phyloP scores from a whole-genome alignment of 1,284 basidiomycete genomes.

The Sporisorium scitamineum region DNA sequence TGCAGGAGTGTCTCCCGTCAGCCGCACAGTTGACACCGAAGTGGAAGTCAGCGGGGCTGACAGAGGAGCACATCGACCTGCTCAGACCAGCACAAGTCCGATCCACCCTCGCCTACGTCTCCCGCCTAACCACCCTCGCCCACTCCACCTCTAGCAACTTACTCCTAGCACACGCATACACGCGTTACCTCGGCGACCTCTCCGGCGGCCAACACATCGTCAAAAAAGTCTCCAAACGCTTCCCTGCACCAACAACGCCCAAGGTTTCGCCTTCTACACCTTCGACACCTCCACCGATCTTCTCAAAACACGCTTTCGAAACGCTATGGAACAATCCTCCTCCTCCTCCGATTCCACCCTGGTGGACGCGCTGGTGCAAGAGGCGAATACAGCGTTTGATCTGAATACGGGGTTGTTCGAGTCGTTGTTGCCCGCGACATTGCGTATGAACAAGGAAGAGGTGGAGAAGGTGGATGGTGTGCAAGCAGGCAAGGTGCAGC shows the following conservation, averaged over 20 bases:
- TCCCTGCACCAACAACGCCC: conserved; percentile 17
- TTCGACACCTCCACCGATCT: conserved; percentile 78
- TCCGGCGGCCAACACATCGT: conserved; percentile 82
- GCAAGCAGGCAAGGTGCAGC: not conserved
- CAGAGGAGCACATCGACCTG: conserved; percentile 34
- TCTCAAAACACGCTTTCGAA: conserved; percentile 82
- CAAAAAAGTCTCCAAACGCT: conserved; percentile 73
- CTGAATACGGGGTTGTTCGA: conserved; percentile 78
- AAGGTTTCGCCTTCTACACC: conserved; percentile 79
- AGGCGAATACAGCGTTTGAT: conserved; percentile 79
- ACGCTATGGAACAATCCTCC: conserved; percentile 79
- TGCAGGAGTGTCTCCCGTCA: not conserved
- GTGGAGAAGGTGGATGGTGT: not conserved
- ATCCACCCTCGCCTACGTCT: conserved; percentile 41
- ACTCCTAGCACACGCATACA: conserved; percentile 46
- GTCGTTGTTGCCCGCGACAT: conserved; percentile 18
- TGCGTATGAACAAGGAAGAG: conserved; percentile 2
- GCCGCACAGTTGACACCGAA: not conserved
- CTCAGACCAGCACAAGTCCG: conserved; percentile 31
- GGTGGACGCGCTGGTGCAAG: conserved; percentile 72
- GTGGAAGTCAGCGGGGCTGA: not conserved
- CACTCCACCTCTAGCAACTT: conserved; percentile 1
- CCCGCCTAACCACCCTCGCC: conserved; percentile 1
- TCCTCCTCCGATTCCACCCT: conserved; percentile 71
- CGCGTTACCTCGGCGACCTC: conserved; percentile 84